Conservation (phyloP, 768 basidiomycete species). For the Collybiopsis luxurians region DNA sequence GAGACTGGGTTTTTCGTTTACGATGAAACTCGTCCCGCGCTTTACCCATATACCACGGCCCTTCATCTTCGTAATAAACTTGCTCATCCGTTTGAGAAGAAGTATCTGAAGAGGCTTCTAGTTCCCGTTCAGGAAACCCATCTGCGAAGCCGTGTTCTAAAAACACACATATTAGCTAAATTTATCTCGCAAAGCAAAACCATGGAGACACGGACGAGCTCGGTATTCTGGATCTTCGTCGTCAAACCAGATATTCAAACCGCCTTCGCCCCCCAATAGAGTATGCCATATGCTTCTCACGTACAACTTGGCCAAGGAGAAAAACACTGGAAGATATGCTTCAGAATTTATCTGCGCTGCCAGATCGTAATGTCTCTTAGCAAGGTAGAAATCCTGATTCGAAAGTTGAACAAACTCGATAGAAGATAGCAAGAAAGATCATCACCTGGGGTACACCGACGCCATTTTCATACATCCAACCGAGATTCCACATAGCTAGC, state of each 20-base stretch:
- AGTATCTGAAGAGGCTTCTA: constrained; percentile 33
- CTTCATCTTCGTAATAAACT: constrained; percentile 45
- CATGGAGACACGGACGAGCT: neutral
- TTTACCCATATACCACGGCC: constrained; percentile 80
- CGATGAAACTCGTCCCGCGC: constrained; percentile 75
- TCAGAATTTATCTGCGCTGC: constrained; percentile 86
- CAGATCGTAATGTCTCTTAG: constrained; percentile 92
- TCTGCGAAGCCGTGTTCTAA: constrained; percentile 12
- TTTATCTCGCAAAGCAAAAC: no score
- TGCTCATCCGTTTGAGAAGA: constrained; percentile 31
- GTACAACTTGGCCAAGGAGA: constrained; percentile 84
- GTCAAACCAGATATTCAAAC: constrained; percentile 62
- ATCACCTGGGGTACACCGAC: constrained; percentile 83
- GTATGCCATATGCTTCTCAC: constrained; percentile 83
- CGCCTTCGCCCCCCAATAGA: constrained; percentile 65
- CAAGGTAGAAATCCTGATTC: constrained; percentile 87
- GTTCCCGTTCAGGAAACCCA: constrained; percentile 29
- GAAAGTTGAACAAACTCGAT: neutral
- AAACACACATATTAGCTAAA: constrained; percentile 10
- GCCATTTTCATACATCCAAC: constrained; percentile 99
- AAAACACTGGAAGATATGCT: constrained; percentile 82
- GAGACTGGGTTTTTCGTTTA: constrained; percentile 42
- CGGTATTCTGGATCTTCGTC: constrained; percentile 40
- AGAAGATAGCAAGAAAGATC: neutral
- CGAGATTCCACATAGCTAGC: constrained; percentile 96